Percentiles rank a stretch among this genome's conserved stretches.
phyloP scores from a whole-genome alignment of 1,139 yeast species.

The Saccharomyces hybrid region DNA sequence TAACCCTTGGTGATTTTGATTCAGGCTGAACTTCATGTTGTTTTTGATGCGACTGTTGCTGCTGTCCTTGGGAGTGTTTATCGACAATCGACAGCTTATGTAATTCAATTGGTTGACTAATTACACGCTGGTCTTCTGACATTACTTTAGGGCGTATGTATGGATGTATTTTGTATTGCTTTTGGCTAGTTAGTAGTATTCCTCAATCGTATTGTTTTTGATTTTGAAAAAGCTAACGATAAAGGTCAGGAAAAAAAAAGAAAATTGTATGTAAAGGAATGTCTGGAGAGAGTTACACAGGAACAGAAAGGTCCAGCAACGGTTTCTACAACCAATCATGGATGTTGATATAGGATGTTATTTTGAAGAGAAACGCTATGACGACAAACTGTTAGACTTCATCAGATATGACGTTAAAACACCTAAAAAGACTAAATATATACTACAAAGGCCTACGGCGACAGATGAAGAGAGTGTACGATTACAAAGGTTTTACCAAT shows the following conservation, averaged over 20 bases:
- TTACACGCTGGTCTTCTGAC: conserved; percentile 22
- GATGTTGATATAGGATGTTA: conserved; percentile 11
- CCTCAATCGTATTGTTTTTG: not conserved
- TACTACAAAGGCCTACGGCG: not conserved
- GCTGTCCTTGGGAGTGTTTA: conserved; percentile 10
- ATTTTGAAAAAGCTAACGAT: not conserved
- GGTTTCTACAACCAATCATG: conserved; percentile 1
- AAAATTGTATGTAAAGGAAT: not conserved
- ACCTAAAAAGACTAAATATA: not conserved
- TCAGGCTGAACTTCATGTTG: not conserved
- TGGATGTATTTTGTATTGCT: not conserved
- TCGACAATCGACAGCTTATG: conserved; percentile 25
- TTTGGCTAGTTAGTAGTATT: not conserved
- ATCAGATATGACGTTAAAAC: conserved; percentile 10
- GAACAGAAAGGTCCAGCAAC: not conserved
- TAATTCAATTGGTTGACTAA: conserved; percentile 31
- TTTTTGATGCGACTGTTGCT: not conserved
- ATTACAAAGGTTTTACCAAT: not conserved
- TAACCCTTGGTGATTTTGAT: not conserved
- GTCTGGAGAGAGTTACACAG: not conserved
- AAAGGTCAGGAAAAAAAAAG: not conserved
- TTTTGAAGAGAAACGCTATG: conserved; percentile 12
- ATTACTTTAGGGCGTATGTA: not conserved
- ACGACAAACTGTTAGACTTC: conserved; percentile 14
- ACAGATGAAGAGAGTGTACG: not conserved